Base-by-base conservation (phyloP, 2,329 filamentous ascomycete genomes). In the Talaromyces funiculosus region DNA sequence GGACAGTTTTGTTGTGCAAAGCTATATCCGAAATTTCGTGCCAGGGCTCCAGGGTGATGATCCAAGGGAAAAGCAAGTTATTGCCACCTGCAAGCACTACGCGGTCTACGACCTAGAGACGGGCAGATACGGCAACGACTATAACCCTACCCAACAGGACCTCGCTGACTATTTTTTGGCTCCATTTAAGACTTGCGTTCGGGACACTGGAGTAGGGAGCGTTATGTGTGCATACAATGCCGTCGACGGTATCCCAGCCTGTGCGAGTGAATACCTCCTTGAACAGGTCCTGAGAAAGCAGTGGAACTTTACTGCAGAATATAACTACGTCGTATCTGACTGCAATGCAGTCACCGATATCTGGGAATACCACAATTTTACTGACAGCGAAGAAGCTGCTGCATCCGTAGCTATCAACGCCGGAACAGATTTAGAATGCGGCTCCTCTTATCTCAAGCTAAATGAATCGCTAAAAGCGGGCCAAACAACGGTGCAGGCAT, bases 121-220 rank as follows among this genome's bases (percentile, higher is more conserved):
- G 20, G 65, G 67, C 38, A 71, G 79, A 45, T 78, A 82, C 59
- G 75, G 77, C 33, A 84, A 82, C 62, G 75, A 86, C 67, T 81
- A 82, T 1, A 74, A 79, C 7, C 78, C 85, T 56, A 74, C 76
- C 3, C 72, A 76, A 51, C 85, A 88, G 66, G 86, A 89, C 64
- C 72, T 89, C 10, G 78, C 80, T 0, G 86, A 88, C 65, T 89
- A 87, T 71, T 88, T 87, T 66, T 74, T 87, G 51, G 84, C 81
- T 2, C 78, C 84, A 0, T 89, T 89, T 73, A 80, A 86, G 68
- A 80, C 78, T 71, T 88, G 85, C 74, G 84, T 80, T 56, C 77
- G 82, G 16, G 82, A 85, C 64, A 77, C 79, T 4, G 77, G 79
- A 53, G 81, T 81, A 14, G 77, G 77, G 7, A 84, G 83, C 24